Conservation (phyloP, 225 moss, liverwort and hornwort genomes). For the Bryoerythrophyllum caledonicum region DNA sequence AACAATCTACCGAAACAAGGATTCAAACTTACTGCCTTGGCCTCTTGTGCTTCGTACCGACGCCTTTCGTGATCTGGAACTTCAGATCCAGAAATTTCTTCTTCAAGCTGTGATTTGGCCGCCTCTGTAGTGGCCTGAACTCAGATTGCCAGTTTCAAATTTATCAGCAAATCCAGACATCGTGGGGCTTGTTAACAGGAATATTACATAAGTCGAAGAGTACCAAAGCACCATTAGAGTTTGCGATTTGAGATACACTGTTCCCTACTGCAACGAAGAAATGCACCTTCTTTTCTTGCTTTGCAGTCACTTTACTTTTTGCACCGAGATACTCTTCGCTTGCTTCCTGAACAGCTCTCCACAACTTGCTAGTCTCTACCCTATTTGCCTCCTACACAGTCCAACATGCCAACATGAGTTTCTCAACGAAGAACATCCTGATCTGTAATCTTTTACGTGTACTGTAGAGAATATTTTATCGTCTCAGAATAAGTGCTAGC, state of each 20-base stretch:
- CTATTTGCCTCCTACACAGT: conserved; percentile 66
- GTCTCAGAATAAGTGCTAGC: conserved; percentile 14
- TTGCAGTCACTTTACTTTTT: conserved; percentile 62
- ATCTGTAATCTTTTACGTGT: not conserved
- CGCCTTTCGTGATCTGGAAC: conserved; percentile 43
- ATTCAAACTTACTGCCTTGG: conserved; percentile 59
- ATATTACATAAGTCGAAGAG: conserved; percentile 15
- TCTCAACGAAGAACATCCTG: too few species aligned
- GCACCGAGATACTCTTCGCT: conserved; percentile 72
- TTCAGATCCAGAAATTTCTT: conserved; percentile 42
- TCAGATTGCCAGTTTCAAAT: conserved; percentile 24
- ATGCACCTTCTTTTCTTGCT: conserved; percentile 72
- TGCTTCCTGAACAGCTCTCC: conserved; percentile 69
- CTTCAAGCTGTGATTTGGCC: conserved; percentile 44
- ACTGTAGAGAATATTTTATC: not conserved
- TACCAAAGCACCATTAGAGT: conserved; percentile 2
- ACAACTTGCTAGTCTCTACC: conserved; percentile 51
- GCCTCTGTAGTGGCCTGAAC: conserved; percentile 37
- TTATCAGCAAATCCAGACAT: conserved; percentile 25
- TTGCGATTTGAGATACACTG: conserved; percentile 1
- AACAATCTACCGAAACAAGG: conserved; percentile 10
- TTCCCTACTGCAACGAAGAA: conserved; percentile 12
- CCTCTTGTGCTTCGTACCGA: conserved; percentile 54
- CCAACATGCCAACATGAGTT: conserved; percentile 24
- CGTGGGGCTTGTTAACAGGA: conserved; percentile 4